Base-by-base conservation (phyloP, 1,284 basidiomycete genomes). In the Pholiota adiposa region DNA sequence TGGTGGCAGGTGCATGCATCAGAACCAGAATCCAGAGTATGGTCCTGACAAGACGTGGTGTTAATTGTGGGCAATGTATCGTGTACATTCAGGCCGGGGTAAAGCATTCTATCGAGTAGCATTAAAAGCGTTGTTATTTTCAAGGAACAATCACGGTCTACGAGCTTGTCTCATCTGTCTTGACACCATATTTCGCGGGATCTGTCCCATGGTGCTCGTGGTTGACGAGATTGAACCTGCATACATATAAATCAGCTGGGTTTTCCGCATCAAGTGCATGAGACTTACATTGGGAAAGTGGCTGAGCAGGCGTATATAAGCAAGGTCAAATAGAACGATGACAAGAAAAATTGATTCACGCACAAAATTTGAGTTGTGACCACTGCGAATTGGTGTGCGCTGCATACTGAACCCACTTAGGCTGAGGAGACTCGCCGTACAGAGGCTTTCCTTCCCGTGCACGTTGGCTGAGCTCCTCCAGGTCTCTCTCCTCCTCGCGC, bases 341-440 rank as follows among this genome's bases (percentile, higher is more conserved):
- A 31, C 40, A 27, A 51, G 3, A n/a, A 33, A 38, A 27, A 16
- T 38, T 29, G 7, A 46, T 38, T 21, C 7, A 88, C 93, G 75
- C 74, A 96, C 94, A 86, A 79, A 91, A 90, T 77, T 96, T 96
- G 69, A 96, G 84, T 74, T 96, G 94, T 29, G 92, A 93, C 80
- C 89, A 97, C n/a, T 85, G 89, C 21, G 94, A 96, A 81, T 98
- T 98, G 68, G 93, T 84, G 76, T 90, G 85, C 31, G 97, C 96
- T 52, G 91, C 87, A 61, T 86, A 89, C 77, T 98, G 96, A 58
- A 98, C 87, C 88, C 95, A 97, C 40, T 80, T 82, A 27, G 92
- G 89, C 71, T 98, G 87, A 64, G 86, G 82, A 25, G 91, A 92
- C 74, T 89, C 83, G 64, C 95, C 95, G 72, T 96, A 93, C 49